Conservation (phyloP, 352 stramenopile genomes). For the Globisporangium megalacanthum region DNA sequence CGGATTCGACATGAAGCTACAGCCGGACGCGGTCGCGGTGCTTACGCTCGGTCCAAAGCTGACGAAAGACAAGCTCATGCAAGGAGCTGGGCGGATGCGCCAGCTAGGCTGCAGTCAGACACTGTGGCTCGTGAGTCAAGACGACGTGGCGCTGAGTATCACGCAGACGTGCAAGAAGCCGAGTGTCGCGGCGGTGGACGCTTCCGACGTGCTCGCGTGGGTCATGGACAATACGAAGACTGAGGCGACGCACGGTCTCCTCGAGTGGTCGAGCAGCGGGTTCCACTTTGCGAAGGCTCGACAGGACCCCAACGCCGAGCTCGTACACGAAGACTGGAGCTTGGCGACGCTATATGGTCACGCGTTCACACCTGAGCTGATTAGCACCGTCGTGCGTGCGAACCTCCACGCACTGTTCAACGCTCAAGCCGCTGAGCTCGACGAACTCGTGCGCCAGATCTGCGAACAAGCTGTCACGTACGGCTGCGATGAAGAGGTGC, state of each 20-base stretch:
- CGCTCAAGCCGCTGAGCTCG: neutral
- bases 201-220: conserved; percentile 72
- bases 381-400: conserved; percentile 27
- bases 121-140: conserved; percentile 61
- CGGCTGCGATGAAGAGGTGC: conserved; percentile 31
- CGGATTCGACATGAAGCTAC: conserved; percentile 86
- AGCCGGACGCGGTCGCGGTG: conserved; percentile 49
- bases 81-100: conserved; percentile 82
- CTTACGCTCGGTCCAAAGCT: conserved; percentile 86
- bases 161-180: conserved; percentile 11
- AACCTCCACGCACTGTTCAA: neutral
- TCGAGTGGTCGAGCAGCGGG: conserved; percentile 77
- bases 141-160: conserved; percentile 59
- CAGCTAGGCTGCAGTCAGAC: conserved; percentile 67
- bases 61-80: conserved; percentile 92
- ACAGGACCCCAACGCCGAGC: conserved; percentile 15
- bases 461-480: conserved; percentile 14
- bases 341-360: conserved; percentile 31
- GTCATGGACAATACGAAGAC: conserved; percentile 81
- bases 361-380: conserved; percentile 17
- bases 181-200: conserved; percentile 10
- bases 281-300: conserved; percentile 50
- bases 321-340: conserved; percentile 46
- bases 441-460: conserved; percentile 15
- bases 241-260: conserved; percentile 48